Percentiles rank a stretch among this genome's conserved stretches.
Conservation (phyloP, 106 monocot genomes). For the Iris macrosiphon region DNA sequence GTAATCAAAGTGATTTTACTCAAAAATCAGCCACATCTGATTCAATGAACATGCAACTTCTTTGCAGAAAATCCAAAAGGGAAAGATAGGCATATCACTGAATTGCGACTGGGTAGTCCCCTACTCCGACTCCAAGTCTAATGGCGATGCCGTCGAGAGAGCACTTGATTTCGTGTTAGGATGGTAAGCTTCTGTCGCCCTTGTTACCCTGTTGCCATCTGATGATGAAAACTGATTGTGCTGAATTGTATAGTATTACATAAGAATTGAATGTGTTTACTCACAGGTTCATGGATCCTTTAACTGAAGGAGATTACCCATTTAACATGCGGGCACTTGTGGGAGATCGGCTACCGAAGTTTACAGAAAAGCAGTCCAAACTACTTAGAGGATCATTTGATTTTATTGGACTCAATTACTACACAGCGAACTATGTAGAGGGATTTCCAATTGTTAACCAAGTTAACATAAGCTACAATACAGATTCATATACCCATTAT, state of each 20-base stretch:
- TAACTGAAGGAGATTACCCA: constrained; percentile 40
- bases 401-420: constrained; percentile 46
- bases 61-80: constrained; percentile 28
- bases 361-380: constrained; percentile 20
- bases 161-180: constrained; percentile 40
- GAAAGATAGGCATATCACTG: constrained; percentile 34
- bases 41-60: not conserved
- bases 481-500: not conserved
- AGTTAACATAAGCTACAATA: not conserved
- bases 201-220: too few relatives aligned
- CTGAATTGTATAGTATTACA: too few relatives aligned
- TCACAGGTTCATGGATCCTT: constrained; percentile 39
- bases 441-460: not conserved
- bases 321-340: constrained; percentile 23
- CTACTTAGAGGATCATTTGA: constrained; percentile 29
- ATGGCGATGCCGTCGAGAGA: too few relatives aligned
- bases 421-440: constrained; percentile 16
- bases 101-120: constrained; percentile 25
- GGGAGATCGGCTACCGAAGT: constrained; percentile 23
- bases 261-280: too few relatives aligned
- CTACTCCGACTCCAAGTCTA: constrained; percentile 8
- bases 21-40: not conserved
- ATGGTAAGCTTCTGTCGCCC: constrained; percentile 34
- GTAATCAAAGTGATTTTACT: too few relatives aligned
- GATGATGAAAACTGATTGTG: too few relatives aligned